Evolutionary conservation across 805 yeast genomes (phyloP).

Genomic region (Suhomyces faveliae): DNA sequence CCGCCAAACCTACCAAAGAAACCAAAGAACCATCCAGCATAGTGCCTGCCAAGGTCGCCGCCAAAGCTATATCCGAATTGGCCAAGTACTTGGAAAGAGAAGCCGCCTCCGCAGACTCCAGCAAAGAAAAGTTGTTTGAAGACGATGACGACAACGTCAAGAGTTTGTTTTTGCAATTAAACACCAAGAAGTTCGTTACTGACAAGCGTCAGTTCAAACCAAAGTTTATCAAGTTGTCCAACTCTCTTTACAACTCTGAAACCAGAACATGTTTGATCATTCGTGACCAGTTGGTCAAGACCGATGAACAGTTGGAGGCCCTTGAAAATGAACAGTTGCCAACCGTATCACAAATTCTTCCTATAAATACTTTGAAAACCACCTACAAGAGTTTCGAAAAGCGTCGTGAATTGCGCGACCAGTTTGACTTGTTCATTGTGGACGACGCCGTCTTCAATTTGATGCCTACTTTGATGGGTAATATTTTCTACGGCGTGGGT

Average conservation of each 20-base stretch:
- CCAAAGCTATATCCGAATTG: slow-evolving; percentile 64
- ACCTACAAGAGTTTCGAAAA: slow-evolving; percentile 87
- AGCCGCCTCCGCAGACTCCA: slow-evolving; percentile 20
- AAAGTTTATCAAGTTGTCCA: slow-evolving; percentile 44
- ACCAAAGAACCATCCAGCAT: slow-evolving; percentile 1
- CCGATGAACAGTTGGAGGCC: slow-evolving; percentile 41
- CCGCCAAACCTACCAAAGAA: slow-evolving; percentile 1
- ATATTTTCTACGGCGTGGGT: slow-evolving; percentile 60
- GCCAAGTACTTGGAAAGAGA: slow-evolving; percentile 49
- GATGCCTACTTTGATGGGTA: slow-evolving; percentile 82
- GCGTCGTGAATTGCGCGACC: slow-evolving; percentile 67
- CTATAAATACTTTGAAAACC: slow-evolving; percentile 75
- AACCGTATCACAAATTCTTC: slow-evolving; percentile 53
- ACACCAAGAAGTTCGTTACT: slow-evolving; percentile 63
- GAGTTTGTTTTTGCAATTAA: slow-evolving; percentile 57
- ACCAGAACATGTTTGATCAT: slow-evolving; percentile 62
- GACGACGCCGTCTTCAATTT: slow-evolving; percentile 81
- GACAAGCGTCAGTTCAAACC: slow-evolving; percentile 60
- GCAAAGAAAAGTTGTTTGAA: slow-evolving; percentile 49
- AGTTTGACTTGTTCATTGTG: slow-evolving; percentile 74
- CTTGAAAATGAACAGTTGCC: slow-evolving; percentile 49
- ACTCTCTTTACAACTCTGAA: slow-evolving; percentile 42
- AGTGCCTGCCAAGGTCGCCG: slow-evolving; percentile 11
- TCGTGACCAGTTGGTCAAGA: slow-evolving; percentile 55
- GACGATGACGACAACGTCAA: slow-evolving; percentile 49